Base-by-base conservation (phyloP, 2,329 filamentous ascomycete species). In the Didymella lethalis region DNA sequence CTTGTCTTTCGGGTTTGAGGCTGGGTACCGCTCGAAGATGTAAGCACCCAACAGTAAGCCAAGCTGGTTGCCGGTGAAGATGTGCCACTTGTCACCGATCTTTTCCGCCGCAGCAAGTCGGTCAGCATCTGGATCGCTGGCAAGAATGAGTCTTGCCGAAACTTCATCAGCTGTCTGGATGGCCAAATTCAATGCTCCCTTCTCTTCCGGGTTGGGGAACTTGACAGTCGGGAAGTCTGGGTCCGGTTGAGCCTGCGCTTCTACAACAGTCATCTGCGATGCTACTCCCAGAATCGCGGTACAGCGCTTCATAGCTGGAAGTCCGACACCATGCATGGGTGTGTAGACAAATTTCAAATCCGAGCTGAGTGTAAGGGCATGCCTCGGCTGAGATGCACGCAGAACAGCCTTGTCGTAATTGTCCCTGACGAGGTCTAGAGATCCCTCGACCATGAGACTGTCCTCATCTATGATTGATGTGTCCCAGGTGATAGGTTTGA, bases 131-230 rank as follows among this genome's bases (percentile, higher is more conserved):
- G 87, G 87, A 64, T 89, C 87, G 64, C 85, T 88, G 11, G 87
- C 86, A 28, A 89, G 75, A 36, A 89, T 83, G 40, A 89, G 70
- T 6, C 73, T 74, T 57, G 82, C 80, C 18, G 77, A 78, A 18
- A 81, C 69, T 48, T 75, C 72, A 45, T 86, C 81, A 28, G 86
- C 87, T 3, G 82, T 82, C 61, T 80, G 69, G 48, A 86, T 85
- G 1, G 87, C 84, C 32, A 88, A 77, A 65, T 88, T 82, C 12
- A 89, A 75, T 2, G 87, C 86, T 7, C 86, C 86, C 56, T 83
- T 82, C 67, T 89, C 87, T 69, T 89, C 87, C 0, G 87, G 87
- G 64, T 89, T 89, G 0, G 87, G 87, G 62, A 88, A 89, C 26
- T 82, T 81, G 14, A 89, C 85, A 0, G 86, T 89, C 0, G 86